Conservation (phyloP, 2,329 filamentous ascomycete genomes). For the Penicillium sp. region DNA sequence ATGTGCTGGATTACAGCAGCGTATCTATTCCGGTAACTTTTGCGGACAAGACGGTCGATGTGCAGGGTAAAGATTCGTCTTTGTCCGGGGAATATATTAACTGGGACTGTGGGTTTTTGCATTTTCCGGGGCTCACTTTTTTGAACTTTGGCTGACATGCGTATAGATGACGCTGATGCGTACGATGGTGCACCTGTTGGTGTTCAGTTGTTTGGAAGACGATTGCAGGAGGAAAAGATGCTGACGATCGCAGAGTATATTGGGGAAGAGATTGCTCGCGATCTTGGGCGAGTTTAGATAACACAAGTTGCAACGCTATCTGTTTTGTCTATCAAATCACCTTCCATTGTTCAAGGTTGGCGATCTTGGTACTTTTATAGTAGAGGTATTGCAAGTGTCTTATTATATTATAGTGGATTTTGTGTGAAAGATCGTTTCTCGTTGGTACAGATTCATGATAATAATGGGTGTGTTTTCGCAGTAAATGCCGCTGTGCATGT, state of each 20-base stretch:
- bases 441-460: background rate
- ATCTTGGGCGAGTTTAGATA: background rate
- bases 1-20: conserved; percentile 54
- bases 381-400: background rate
- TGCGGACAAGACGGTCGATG: conserved; percentile 50
- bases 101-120: conserved; percentile 46
- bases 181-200: conserved; percentile 49
- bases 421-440: background rate
- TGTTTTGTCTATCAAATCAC: too few relatives aligned
- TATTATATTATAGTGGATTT: background rate
- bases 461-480: background rate
- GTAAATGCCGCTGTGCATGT: background rate
- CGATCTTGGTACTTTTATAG: background rate
- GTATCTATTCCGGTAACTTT: conserved; percentile 54
- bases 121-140: background rate
- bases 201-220: conserved; percentile 48
- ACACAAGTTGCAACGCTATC: background rate
- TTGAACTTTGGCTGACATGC: conserved; percentile 2
- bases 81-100: conserved; percentile 45
- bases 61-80: conserved; percentile 36
- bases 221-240: conserved; percentile 51
- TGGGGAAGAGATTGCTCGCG: conserved; percentile 18
- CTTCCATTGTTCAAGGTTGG: too few relatives aligned
- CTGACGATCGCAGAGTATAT: conserved; percentile 44
- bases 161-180: conserved; percentile 45